Evolutionary conservation across 805 yeast species (phyloP), one percentile per base, ranked within the genome.

Genomic region (Komagataella pastoris): DNA sequence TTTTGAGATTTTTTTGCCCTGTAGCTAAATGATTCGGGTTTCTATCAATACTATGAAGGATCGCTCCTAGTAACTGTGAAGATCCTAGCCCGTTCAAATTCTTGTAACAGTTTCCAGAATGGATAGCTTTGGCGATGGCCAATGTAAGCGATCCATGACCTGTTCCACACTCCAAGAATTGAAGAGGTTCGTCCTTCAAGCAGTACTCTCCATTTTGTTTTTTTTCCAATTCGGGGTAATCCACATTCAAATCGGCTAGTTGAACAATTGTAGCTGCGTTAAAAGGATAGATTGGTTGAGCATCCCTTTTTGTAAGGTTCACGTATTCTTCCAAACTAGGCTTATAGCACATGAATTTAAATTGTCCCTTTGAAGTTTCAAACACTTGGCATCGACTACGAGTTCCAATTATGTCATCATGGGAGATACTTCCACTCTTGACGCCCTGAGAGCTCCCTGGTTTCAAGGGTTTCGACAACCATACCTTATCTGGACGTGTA

Each of bases 111-210:
- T 76, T 76, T 1, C 74, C 75, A 21, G 74, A 63, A 55, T 76
- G 80, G 1, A 76, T 57, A 14, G 61, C 63, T 23, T 63, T 67
- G 21, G 72, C 65, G 14, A 76, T 70, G 7, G 75, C 73, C 47
- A 76, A 50, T 3, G 76, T 64, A 49, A 76, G 57, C 2, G 80
- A 74, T 0, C 81, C 81, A 60, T 75, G 80, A 1, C 81, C 81
- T 2, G 80, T 76, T 3, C 81, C 81, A 1, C 79, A 79, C 55
- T 76, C 81, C 17, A 76, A 59, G 52, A 68, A 69, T 50, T 75
- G 76, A 8, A 64, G 51, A 1, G 75, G 74, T 3, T 61, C 57
- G 6, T 43, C 51, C 7, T 24, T 47, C 21, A 57, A 23, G 46
- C 55, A 50, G 12, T 7, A 4, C 21, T 21, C 21, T 6, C 51